A percentile compares a stretch with the other conserved stretches of the same genome.
These are phyloP conservation scores for Fusarium globosum DNA, from an alignment of 2,329 filamentous ascomycete genomes.

Conservation along the genomic window DNA sequence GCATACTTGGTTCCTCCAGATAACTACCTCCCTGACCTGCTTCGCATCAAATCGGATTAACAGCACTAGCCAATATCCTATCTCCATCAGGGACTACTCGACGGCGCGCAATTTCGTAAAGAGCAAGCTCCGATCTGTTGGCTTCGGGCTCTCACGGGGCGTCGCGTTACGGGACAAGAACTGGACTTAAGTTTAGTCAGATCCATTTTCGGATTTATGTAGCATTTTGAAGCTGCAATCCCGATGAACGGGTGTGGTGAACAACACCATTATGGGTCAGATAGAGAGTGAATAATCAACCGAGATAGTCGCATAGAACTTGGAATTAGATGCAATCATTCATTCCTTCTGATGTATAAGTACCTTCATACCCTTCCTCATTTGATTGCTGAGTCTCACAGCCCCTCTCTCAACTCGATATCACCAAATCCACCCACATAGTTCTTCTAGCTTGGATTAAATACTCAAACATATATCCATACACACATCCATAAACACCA, in stretches of 20 bases:
- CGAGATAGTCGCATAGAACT: background rate
- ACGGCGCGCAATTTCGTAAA: background rate
- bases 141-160: background rate
- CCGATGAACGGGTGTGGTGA: conserved; percentile 10
- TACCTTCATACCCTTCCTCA: background rate
- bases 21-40: background rate
- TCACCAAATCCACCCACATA: background rate
- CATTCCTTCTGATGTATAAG: background rate
- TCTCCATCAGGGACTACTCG: background rate
- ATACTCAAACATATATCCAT: background rate
- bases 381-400: background rate
- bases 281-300: background rate
- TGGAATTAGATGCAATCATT: background rate
- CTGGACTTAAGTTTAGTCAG: background rate
- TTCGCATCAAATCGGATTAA: background rate
- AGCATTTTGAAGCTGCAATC: background rate
- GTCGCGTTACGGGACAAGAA: background rate
- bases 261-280: background rate
- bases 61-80: background rate
- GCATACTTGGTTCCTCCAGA: background rate
- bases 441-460: background rate
- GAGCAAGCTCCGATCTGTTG: background rate
- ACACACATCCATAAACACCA: background rate
- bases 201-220: conserved; percentile 10
- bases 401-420: background rate